Evolutionary conservation across 140 eudicot genomes (phyloP).

Genomic region (Stevia rebaudiana): DNA sequence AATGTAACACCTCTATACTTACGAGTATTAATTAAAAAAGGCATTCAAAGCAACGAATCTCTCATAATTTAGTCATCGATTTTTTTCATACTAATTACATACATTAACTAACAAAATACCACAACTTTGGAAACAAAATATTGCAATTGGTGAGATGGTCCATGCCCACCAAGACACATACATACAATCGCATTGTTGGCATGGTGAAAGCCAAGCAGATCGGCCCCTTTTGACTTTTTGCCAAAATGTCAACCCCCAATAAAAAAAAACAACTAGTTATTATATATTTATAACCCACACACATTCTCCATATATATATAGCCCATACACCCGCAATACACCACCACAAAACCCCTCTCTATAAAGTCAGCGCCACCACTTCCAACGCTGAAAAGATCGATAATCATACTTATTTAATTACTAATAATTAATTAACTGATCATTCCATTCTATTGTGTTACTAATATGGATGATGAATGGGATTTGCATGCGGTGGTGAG

Average conservation of each 20-base stretch:
- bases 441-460: no score
- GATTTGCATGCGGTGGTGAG: slow-evolving; percentile 46
- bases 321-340: slow-evolving; percentile 1
- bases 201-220: slow-evolving; percentile 26
- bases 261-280: no score
- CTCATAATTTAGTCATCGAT: background rate
- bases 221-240: slow-evolving; percentile 19
- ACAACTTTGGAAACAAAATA: background rate
- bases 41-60: background rate
- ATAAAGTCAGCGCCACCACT: slow-evolving; percentile 18
- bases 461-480: slow-evolving; percentile 31
- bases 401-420: no score
- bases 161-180: slow-evolving; percentile 27
- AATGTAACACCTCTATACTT: no score
- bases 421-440: no score
- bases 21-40: no score
- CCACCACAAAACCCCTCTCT: background rate
- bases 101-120: background rate
- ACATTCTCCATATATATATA: slow-evolving; percentile 2
- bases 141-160: slow-evolving; percentile 22
- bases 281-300: background rate
- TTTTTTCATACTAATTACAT: background rate
- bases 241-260: slow-evolving; percentile 25
- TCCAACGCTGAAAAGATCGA: background rate
- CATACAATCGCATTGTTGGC: slow-evolving; percentile 35